phyloP scores from a whole-genome alignment of 2,329 filamentous ascomycete species.

The Phaeosphaeriaceae sp. region DNA sequence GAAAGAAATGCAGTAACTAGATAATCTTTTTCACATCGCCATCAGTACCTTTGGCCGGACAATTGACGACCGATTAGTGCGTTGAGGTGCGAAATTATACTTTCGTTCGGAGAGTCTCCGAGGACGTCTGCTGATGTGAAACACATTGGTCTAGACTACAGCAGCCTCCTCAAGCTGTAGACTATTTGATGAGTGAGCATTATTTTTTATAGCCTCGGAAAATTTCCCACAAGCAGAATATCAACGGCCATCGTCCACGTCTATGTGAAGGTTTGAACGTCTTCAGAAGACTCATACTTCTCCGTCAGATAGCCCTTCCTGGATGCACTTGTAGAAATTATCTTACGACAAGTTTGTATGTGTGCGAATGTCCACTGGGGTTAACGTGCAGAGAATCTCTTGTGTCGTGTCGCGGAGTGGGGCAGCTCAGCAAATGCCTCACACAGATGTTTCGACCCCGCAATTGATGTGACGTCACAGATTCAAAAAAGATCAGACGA shows the following conservation, averaged over 20 bases:
- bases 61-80: slow-evolving; percentile 3
- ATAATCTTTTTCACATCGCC: neutral
- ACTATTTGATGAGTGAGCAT: neutral
- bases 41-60: slow-evolving; percentile 1
- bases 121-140: neutral
- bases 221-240: neutral
- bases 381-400: neutral
- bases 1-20: too few relatives aligned
- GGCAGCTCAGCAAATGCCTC: neutral
- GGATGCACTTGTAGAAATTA: neutral
- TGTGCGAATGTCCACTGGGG: neutral
- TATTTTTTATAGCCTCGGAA: neutral
- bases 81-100: neutral
- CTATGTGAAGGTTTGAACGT: too few relatives aligned
- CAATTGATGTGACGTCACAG: neutral
- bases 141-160: neutral
- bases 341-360: neutral
- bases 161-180: neutral
- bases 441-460: neutral
- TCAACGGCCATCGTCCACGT: neutral
- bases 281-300: too few relatives aligned
- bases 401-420: neutral
- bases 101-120: neutral
- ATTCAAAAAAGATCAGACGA: neutral
- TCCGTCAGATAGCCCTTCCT: neutral